Evolutionary conservation across 495 filamentous ascomycete genomes (phyloP), one percentile per base, ranked within the genome.

Genomic region (Collariella sp.): DNA sequence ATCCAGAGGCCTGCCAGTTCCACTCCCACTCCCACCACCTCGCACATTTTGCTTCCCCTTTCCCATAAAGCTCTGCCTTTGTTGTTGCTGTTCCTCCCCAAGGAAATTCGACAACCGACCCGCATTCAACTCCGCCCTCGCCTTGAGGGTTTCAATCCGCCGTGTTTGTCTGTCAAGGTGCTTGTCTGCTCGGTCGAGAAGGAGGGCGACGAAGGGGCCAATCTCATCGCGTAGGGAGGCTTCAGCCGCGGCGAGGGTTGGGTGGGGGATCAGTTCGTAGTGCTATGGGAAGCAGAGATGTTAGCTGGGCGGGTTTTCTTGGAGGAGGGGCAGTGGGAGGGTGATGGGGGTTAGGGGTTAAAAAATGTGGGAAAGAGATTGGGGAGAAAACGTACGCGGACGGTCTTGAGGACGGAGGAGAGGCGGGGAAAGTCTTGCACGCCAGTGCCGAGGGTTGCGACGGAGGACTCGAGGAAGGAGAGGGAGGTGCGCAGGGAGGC

Each of bases 221-320:
- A 77, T 76, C 56, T 77, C 75, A 55, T 76, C 72, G 57, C 72
- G 73, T 12, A 77, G 67, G 6, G 75, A 76, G 52, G 72, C 49
- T 36, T 77, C 75, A 56, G 75, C 75, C 5, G 66, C 63, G 38
- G 71, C 70, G 52, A 77, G 70, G 41, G 73, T 74, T 4, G 71
- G 67, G 50, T 76, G 73, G 7, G 75, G 75, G 59, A 77, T 76
- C 0, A 77, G 65, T 53, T 77, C 75, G 71, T 77, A 77, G 65
- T 77, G 74, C 68, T 76, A 47, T 56, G 26, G 26, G 26, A 9
- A 31, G 9, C 26, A 9, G 5, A 31, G 9, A 31, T 29, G 18
- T 7, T 19, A 15, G 33, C 19, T 20, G 7, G 23, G 36, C 13
- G 23, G 33, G 23, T 2, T n/a, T 50, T 16, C 13, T 50, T 36